phyloP scores from a whole-genome alignment of 73 alveolate genomes.

The Tetrahymena thermophila region DNA sequence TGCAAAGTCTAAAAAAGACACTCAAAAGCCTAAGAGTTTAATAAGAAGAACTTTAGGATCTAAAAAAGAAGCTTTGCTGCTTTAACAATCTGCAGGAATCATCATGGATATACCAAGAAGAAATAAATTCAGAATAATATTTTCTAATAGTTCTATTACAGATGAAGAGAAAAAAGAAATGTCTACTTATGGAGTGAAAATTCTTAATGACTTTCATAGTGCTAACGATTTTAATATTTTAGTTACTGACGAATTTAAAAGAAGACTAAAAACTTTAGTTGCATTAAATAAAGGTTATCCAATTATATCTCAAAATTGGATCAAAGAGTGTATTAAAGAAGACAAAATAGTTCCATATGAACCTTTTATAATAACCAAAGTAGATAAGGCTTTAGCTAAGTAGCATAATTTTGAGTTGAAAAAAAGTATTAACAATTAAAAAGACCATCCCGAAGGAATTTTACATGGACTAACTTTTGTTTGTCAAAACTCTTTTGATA shows the following conservation, averaged over 20 bases:
- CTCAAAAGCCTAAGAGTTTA: background rate
- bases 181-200: background rate
- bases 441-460: background rate
- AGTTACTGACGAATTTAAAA: background rate
- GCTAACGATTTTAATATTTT: background rate
- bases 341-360: background rate
- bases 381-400: background rate
- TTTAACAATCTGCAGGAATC: background rate
- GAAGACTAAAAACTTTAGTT: background rate
- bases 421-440: background rate
- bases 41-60: background rate
- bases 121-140: background rate
- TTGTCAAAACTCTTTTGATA: background rate
- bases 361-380: background rate
- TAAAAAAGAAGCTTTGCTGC: background rate
- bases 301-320: background rate
- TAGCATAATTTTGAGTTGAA: background rate
- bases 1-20: background rate
- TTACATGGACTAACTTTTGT: background rate
- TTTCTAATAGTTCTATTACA: background rate
- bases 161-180: background rate
- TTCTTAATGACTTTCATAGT: background rate
- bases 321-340: background rate
- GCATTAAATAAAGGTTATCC: background rate
- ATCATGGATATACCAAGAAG: background rate